Percentiles rank a stretch among this genome's conserved stretches.
phyloP scores from a whole-genome alignment of 129 eudicot species.

The Pittosporum tobira region DNA sequence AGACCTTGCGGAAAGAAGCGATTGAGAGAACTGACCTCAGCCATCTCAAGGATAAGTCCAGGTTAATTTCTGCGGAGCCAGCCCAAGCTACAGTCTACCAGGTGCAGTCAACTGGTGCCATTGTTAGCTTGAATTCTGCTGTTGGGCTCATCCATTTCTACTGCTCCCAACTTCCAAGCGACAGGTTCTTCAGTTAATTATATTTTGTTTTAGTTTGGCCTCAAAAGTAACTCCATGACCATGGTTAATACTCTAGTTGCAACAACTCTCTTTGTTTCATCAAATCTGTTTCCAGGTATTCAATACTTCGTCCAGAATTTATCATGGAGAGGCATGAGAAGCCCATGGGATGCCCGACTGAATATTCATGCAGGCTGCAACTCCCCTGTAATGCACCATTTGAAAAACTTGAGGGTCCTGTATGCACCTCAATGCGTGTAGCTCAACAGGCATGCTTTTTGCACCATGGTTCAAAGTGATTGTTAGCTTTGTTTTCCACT shows the following conservation, averaged over 20 bases:
- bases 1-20: slow-evolving; percentile 95
- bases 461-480: neutral
- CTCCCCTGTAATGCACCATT: slow-evolving; percentile 99
- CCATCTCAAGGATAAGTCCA: slow-evolving; percentile 64
- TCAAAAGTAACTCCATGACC: neutral
- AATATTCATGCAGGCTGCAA: slow-evolving; percentile 93
- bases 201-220: neutral
- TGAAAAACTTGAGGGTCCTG: slow-evolving; percentile 93
- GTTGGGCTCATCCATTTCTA: slow-evolving; percentile 96
- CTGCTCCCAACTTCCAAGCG: slow-evolving; percentile 97
- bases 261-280: neutral
- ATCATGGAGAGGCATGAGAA: slow-evolving; percentile 94
- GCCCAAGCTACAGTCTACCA: slow-evolving; percentile 65
- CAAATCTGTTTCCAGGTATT: slow-evolving; percentile 43
- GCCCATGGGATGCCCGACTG: slow-evolving; percentile 63
- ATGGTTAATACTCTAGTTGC: neutral
- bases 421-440: slow-evolving; percentile 90
- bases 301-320: slow-evolving; percentile 96
- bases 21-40: slow-evolving; percentile 93
- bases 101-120: slow-evolving; percentile 95
- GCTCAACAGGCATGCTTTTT: slow-evolving; percentile 91
- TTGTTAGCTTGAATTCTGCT: slow-evolving; percentile 97
- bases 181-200: slow-evolving; percentile 50
- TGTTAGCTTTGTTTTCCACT: slow-evolving; percentile 1
- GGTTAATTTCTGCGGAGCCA: slow-evolving; percentile 56